These are phyloP conservation scores for Niebla homalea DNA, from an alignment of 495 filamentous ascomycete species.

Conservation along the genomic window DNA sequence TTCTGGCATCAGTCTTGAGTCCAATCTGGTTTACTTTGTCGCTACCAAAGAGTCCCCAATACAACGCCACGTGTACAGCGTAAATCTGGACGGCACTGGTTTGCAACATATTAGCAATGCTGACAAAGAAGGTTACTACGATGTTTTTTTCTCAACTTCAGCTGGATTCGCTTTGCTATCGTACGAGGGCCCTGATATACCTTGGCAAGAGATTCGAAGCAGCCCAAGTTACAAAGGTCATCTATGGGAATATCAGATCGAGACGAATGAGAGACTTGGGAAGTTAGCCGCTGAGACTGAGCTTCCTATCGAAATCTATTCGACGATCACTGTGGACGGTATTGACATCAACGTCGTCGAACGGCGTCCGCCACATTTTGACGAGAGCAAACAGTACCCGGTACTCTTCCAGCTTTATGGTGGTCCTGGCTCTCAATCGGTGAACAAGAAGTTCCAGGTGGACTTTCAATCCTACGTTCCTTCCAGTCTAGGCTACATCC, in stretches of 20 bases:
- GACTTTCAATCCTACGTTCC: conserved; percentile 89
- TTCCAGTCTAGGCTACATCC: conserved; percentile 78
- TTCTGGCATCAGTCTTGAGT: conserved; percentile 71
- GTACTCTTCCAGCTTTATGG: conserved; percentile 90
- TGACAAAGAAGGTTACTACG: conserved; percentile 68
- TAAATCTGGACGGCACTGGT: conserved; percentile 64
- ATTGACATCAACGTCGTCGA: conserved; percentile 76
- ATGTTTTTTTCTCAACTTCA: conserved; percentile 70
- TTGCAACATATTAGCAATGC: conserved; percentile 62
- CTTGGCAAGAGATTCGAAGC: conserved; percentile 83
- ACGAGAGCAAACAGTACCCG: conserved; percentile 73
- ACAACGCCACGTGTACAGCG: conserved; percentile 80
- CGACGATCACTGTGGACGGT: conserved; percentile 70
- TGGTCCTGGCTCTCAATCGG: conserved; percentile 78
- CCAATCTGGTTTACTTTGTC: conserved; percentile 81
- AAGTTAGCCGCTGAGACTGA: conserved; percentile 60
- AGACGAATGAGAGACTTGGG: conserved; percentile 59
- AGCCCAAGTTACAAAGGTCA: conserved; percentile 53
- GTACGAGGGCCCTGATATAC: conserved; percentile 74
- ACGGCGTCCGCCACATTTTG: conserved; percentile 80
- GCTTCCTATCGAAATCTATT: conserved; percentile 73
- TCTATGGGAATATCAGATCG: conserved; percentile 52
- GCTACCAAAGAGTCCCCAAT: conserved; percentile 77
- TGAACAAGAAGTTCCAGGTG: conserved; percentile 66
- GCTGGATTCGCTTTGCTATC: conserved; percentile 69